A percentile compares a stretch with the other conserved stretches of the same genome.
phyloP scores from a whole-genome alignment of 805 yeast species.

The Sugiyamaella chiloensis region DNA sequence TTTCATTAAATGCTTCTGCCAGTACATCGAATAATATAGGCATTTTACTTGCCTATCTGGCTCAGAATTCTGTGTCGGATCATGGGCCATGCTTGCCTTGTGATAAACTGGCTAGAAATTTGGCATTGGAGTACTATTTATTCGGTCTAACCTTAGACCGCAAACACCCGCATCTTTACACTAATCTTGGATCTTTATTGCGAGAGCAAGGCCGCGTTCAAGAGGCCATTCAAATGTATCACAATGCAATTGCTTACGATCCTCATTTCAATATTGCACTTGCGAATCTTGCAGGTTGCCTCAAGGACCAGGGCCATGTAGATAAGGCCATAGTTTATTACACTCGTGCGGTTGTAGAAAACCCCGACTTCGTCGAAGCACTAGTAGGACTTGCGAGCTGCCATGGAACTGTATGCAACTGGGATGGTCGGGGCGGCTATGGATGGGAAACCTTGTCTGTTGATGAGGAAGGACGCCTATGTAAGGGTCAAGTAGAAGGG shows the following conservation, averaged over 20 bases:
- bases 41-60: conserved; percentile 27
- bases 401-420: conserved; percentile 31
- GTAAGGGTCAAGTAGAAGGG: conserved; percentile 22
- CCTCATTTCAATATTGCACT: conserved; percentile 32
- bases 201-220: conserved; percentile 31
- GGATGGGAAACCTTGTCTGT: conserved; percentile 30
- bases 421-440: conserved; percentile 32
- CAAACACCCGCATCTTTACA: conserved; percentile 35
- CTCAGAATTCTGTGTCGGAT: not conserved
- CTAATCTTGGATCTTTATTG: conserved; percentile 33
- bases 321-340: conserved; percentile 32
- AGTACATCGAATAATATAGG: conserved; percentile 36
- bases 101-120: conserved; percentile 11
- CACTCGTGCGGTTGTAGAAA: conserved; percentile 29
- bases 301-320: conserved; percentile 32
- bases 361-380: conserved; percentile 33
- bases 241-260: conserved; percentile 31
- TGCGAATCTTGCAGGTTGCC: conserved; percentile 33
- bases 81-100: conserved; percentile 3
- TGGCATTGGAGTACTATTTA: conserved; percentile 31
- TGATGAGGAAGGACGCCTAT: conserved; percentile 25
- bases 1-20: conserved; percentile 31
- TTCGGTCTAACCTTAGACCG: conserved; percentile 32
- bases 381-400: conserved; percentile 32
- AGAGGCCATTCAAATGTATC: conserved; percentile 32